Base-by-base conservation (phyloP, 345 rosid genomes). In the Gossypium mustelinum region DNA sequence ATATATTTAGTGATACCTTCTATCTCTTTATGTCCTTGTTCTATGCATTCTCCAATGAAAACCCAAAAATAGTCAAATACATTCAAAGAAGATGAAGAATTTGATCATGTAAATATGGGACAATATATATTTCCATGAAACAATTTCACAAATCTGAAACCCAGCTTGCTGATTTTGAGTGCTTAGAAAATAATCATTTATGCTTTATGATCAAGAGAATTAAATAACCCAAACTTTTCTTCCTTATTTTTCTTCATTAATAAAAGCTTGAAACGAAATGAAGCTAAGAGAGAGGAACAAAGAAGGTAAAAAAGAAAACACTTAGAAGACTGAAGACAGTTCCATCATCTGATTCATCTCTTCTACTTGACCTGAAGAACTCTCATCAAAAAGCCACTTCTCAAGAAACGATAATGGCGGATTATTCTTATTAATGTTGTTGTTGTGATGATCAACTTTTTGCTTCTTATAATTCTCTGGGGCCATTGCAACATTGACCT, bases 351-450 rank as follows among this genome's bases (percentile, higher is more conserved):
- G 90, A 69, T 76, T 84, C 74, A 90, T 87, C 83, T 89, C 91
- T 63, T 85, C 87, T 47, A 82, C 88, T 73, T 85, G 88, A 18
- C 82, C 85, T 47, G 76, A 84, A 39, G 81, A 73, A 48, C 45
- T 85, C 86, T 95, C 99, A 70, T 93, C 99, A 81, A 92, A 77
- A 29, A 96, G 92, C 98, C 99, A 96, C 76, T 92, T 96, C 91
- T 96, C 98, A 76, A 96, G 93, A 83, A 87, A 86, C 29, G 97
- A 81, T 43, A 96, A 77, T 73, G 94, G 95, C 51, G 92, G 97
- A 66, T 75, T 45, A 50, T 76, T 66, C 44, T 27, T 14, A 60
- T 73, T 47, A 44, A 12, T 59, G 17, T 11, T 60, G 7, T 75
- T 64, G 29, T 73, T 76, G 29, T 9, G 29, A 5, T 34, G 41